Conservation (phyloP, 208 protist species). For the Leishmania braziliensis region DNA sequence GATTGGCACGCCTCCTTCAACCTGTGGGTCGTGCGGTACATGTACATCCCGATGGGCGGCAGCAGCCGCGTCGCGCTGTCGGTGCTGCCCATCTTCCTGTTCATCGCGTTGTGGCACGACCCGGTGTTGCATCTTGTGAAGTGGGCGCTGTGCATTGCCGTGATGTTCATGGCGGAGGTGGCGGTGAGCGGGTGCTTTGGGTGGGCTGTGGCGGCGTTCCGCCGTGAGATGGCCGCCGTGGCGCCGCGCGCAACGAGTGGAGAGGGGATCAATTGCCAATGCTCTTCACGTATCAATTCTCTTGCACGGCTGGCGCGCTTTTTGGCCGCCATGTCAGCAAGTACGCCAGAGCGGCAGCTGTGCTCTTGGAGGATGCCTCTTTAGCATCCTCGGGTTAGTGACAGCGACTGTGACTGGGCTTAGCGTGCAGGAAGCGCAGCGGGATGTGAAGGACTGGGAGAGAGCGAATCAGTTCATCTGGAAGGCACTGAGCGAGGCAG, state of each 20-base stretch:
- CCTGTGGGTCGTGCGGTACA: conserved; percentile 93
- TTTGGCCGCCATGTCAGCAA: too few species aligned
- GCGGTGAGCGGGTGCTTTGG: conserved; percentile 32
- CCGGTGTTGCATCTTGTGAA: conserved; percentile 67
- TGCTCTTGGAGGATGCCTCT: too few species aligned
- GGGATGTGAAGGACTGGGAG: too few species aligned
- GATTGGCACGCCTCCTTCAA: conserved; percentile 95
- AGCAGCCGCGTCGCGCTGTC: conserved; percentile 44
- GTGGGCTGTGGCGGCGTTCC: conserved; percentile 17
- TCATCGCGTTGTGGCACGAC: conserved; percentile 95
- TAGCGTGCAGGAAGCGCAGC: too few species aligned
- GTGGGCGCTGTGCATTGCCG: conserved; percentile 65
- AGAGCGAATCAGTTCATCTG: too few species aligned
- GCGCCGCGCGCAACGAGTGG: not conserved
- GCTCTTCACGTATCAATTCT: too few species aligned
- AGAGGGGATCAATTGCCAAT: too few species aligned
- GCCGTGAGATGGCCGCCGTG: conserved; percentile 23
- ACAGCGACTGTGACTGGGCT: too few species aligned
- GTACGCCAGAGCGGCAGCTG: too few species aligned
- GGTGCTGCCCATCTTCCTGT: conserved; percentile 92
- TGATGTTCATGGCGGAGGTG: conserved; percentile 64
- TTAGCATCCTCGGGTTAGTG: too few species aligned
- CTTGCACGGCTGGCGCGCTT: too few species aligned
- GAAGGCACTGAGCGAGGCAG: too few species aligned
- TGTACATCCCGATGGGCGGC: conserved; percentile 94